phyloP scores from a whole-genome alignment of 2,329 filamentous ascomycete species.

The Albophoma yamanashiensis region DNA sequence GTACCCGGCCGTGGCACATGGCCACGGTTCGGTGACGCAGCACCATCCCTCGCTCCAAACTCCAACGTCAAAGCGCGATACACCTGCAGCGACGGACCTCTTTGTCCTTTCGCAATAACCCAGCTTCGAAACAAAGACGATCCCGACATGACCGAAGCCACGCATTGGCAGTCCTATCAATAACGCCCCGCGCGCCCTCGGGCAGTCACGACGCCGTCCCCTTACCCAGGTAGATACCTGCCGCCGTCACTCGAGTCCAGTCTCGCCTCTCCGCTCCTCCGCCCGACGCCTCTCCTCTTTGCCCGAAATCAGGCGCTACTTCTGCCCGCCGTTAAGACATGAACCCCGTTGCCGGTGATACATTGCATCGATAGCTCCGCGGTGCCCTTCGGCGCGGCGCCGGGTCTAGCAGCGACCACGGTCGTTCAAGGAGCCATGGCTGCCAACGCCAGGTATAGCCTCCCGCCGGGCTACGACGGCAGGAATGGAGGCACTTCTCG shows the following conservation, averaged over 20 bases:
- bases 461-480: constrained; percentile 16
- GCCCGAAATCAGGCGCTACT: background rate
- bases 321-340: background rate
- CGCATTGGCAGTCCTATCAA: background rate
- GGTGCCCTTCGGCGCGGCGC: background rate
- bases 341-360: background rate
- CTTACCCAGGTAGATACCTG: background rate
- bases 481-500: constrained; percentile 15
- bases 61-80: background rate
- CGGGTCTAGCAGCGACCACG: constrained; percentile 7
- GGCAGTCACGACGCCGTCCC: background rate
- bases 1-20: background rate
- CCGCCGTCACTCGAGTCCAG: background rate
- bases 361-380: background rate
- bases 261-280: background rate
- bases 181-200: background rate
- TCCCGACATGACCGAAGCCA: background rate
- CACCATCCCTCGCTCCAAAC: background rate
- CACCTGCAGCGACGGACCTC: background rate
- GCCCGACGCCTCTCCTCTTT: background rate
- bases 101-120: background rate
- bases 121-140: background rate
- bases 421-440: constrained; percentile 16
- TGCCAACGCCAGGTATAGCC: constrained; percentile 17
- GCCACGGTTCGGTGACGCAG: background rate